These are phyloP conservation scores for Torrubiellomyces zombiae DNA, from an alignment of 2,329 filamentous ascomycete genomes.

Conservation along the genomic window DNA sequence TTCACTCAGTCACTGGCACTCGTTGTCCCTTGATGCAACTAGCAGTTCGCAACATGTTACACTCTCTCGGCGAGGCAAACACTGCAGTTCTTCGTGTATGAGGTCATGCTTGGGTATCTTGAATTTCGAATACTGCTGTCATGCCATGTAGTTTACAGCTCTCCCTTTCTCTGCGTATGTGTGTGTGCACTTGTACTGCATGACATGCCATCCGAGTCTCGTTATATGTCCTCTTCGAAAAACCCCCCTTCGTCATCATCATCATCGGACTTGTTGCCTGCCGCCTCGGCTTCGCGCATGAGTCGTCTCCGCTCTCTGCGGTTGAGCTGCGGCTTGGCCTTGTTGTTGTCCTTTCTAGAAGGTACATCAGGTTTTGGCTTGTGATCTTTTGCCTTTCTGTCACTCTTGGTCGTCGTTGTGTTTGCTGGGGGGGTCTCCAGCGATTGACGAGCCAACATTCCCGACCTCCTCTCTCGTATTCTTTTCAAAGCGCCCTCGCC, in stretches of 20 bases:
- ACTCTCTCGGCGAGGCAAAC: no score
- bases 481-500: slow-evolving; percentile 33
- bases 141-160: no score
- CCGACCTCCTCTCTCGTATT: slow-evolving; percentile 34
- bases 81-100: no score
- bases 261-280: slow-evolving; percentile 22
- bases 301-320: slow-evolving; percentile 17
- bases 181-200: no score
- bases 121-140: no score
- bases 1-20: no score
- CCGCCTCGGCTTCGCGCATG: slow-evolving; percentile 17
- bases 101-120: no score
- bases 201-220: no score
- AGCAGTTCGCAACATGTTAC: no score
- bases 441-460: slow-evolving; percentile 6
- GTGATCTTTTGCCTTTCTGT: not conserved
- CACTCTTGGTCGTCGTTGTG: not conserved
- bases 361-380: slow-evolving; percentile 6
- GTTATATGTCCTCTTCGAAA: slow-evolving; percentile 37
- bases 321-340: slow-evolving; percentile 14
- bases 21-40: no score
- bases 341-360: slow-evolving; percentile 8
- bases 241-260: slow-evolving; percentile 40
- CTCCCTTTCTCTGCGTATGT: no score
- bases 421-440: not conserved